Evolutionary conservation across 148 eudicot genomes (phyloP).

Genomic region (Silene uniflora): DNA sequence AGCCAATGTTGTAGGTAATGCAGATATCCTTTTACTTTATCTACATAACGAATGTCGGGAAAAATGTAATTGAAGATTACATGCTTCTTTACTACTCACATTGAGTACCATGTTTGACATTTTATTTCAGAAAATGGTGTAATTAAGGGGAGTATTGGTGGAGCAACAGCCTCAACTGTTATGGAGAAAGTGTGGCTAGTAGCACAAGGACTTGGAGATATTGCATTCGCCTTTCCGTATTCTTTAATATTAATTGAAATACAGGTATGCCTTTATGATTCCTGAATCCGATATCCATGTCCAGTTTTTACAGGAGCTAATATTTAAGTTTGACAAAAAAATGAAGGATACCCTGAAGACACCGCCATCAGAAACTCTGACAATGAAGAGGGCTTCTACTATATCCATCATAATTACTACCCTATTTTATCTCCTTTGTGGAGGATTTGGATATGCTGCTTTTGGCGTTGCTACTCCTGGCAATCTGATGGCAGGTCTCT

Average conservation of each 20-base stretch:
- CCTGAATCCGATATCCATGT: background rate
- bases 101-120: background rate
- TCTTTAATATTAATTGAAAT: slow-evolving; percentile 61
- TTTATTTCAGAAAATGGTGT: slow-evolving; percentile 53
- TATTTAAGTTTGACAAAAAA: background rate
- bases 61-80: background rate
- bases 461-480: slow-evolving; percentile 82
- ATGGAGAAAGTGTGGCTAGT: slow-evolving; percentile 66
- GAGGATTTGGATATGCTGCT: slow-evolving; percentile 87
- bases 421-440: slow-evolving; percentile 75
- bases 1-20: slow-evolving; percentile 52
- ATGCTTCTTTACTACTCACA: background rate
- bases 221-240: slow-evolving; percentile 83
- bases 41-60: background rate
- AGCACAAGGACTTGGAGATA: slow-evolving; percentile 78
- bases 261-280: slow-evolving; percentile 42
- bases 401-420: slow-evolving; percentile 48
- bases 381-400: slow-evolving; percentile 73
- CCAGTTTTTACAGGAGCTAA: slow-evolving; percentile 1
- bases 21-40: background rate
- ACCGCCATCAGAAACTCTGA: slow-evolving; percentile 54
- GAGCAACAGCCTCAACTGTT: slow-evolving; percentile 48
- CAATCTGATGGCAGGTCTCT: slow-evolving; percentile 78
- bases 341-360: slow-evolving; percentile 77
- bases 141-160: slow-evolving; percentile 64